These are phyloP conservation scores for Beta macrorhiza DNA, from an alignment of 179 eudicot species.

Conservation along the genomic window DNA sequence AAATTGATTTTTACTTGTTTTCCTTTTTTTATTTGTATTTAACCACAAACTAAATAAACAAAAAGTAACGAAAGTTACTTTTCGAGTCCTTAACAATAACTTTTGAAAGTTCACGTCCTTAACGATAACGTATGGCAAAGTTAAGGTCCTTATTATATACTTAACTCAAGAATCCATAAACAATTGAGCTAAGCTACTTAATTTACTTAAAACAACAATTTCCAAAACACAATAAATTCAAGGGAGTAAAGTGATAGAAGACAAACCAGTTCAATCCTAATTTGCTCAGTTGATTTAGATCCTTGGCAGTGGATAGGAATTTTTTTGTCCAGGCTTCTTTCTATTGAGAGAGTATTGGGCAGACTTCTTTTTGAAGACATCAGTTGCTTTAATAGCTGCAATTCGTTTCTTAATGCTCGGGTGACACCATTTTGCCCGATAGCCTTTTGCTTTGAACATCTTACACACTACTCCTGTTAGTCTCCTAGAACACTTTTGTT, in stretches of 20 bases:
- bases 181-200: too few species aligned
- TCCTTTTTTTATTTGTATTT: too few species aligned
- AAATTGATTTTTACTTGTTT: too few species aligned
- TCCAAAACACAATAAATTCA: too few species aligned
- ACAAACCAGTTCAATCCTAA: background rate
- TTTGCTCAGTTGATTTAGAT: background rate
- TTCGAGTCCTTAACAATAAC: too few species aligned
- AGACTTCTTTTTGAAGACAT: background rate
- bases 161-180: too few species aligned
- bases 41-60: too few species aligned
- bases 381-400: background rate
- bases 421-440: slow-evolving; percentile 1
- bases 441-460: background rate
- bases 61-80: too few species aligned
- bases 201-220: too few species aligned
- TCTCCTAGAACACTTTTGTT: background rate
- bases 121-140: too few species aligned
- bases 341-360: background rate
- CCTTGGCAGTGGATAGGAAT: background rate
- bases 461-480: background rate
- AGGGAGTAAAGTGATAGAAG: background rate
- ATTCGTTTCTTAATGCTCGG: background rate
- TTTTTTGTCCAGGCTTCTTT: background rate
- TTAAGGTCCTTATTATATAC: too few species aligned
- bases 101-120: too few species aligned